Base-by-base conservation (phyloP, 768 basidiomycete species). In the Rubroboletus pulcherrimus region DNA sequence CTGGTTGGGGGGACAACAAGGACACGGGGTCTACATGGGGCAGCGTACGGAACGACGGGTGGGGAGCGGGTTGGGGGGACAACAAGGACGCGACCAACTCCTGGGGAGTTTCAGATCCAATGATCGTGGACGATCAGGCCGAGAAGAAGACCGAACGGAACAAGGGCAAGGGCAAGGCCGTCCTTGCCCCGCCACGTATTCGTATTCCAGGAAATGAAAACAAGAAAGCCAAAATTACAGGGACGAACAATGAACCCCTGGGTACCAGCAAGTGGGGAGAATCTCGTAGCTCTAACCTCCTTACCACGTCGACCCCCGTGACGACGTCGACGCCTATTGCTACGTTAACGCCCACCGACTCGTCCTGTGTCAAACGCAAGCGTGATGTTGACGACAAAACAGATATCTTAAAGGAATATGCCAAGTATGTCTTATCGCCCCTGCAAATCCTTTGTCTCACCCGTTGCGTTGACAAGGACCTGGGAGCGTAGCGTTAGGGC, bases 401-500 rank as follows among this genome's bases (percentile, higher is more conserved):
- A 24, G 65, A 67, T 9, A 11, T 54, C 11, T 68, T 71, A 9
- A 73, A 59, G 39, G 70, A 71, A 53, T 70, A 68, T 47, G 17
- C 68, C 49, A 71, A 62, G 70, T 71, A 55, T 8, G 71, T 54
- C 51, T 37, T 24, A 10, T 43, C 33, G 40, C 34, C 2, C 38
- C 29, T 21, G 26, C 38, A 34, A 31, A 24, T 8, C 7, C 3
- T 11, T 26, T 7, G n/a, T 33, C 51, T 62, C 24, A 59, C 42
- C 3, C 12, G 58, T 29, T 11, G 29, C 8, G 37, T 53, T 21
- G 39, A 41, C 21, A 58, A 71, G 70, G 56, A 33, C 57, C 3
- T 71, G 61, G 63, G 70, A 73, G 33, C 71, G 70, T 45, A 66
- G 62, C 3, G 63, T 71, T 54, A 61, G 71, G 47, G 55, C 71